These are phyloP conservation scores for Pythium folliculosum DNA, from an alignment of 352 stramenopile genomes.

Conservation along the genomic window DNA sequence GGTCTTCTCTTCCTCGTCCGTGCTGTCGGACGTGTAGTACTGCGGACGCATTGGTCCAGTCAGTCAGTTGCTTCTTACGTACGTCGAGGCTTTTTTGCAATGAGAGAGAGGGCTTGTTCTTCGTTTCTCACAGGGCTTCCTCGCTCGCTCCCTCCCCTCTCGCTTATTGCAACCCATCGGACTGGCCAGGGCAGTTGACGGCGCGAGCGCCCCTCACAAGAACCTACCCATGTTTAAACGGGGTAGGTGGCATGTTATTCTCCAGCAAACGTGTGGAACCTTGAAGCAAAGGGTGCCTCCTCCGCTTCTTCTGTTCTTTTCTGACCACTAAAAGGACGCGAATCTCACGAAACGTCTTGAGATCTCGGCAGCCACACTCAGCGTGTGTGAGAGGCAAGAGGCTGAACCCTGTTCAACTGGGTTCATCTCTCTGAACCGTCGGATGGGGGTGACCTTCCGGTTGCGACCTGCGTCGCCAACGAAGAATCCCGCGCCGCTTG, in stretches of 20 bases:
- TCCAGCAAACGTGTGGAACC: background rate
- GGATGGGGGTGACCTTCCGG: background rate
- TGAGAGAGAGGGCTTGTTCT: background rate
- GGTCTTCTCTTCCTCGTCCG: slow-evolving; percentile 20
- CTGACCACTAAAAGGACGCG: background rate
- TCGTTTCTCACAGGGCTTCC: background rate
- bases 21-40: slow-evolving; percentile 5
- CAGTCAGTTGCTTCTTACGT: background rate
- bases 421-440: background rate
- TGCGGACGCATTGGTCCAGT: slow-evolving; percentile 12
- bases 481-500: background rate
- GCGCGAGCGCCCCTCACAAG: background rate
- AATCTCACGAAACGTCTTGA: background rate
- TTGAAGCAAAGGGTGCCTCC: background rate
- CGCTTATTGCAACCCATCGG: slow-evolving; percentile 1
- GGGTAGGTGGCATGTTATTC: background rate
- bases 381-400: too few relatives aligned
- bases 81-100: background rate
- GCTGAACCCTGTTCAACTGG: background rate
- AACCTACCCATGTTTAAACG: background rate
- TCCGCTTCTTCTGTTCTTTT: background rate
- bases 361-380: too few relatives aligned
- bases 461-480: background rate
- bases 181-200: slow-evolving; percentile 1
- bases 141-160: background rate